Evolutionary conservation across 2,329 filamentous ascomycete species (phyloP), one percentile per base, ranked within the genome.

Genomic region (Aureobasidium sp.): DNA sequence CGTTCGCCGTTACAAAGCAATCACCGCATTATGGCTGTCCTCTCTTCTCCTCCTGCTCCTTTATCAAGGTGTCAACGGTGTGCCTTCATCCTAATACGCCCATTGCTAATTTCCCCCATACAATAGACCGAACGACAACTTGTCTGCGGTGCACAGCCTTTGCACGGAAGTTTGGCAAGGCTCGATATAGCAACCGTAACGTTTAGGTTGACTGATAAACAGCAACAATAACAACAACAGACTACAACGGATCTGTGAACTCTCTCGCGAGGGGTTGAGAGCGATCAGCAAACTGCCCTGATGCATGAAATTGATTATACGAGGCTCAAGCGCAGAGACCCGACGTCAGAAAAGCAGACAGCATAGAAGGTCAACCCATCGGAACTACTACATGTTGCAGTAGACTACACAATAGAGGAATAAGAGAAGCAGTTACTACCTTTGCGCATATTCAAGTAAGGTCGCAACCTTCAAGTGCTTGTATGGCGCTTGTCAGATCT

Each of bases 161-260:
- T n/a, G 3, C 32, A n/a, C 52, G 39, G 37, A 3, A 43, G 20
- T 34, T 44, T n/a, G 39, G 51, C 51, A 43, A 1, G 43, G 13
- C 26, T 20, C 20, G 51, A 55, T 55, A 46, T 46, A 46, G 53
- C 53, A 46, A 46, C 53, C 29, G 15, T 32, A 44, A 56, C 52
- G 52, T 56, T 41, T 29, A 9, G 36, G 26, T 43, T 55, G 8
- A 29, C 52, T 13, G 37, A 34, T 32, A 15, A 17, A 26, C 26
- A 41, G 27, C 1, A 24, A 57, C 26, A 57, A 57, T 20, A 57
- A 57, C 53, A 56, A 56, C 39, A 57, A 57, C 53, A 57, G 20
- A 36, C 6, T 26, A 36, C 27, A 57, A 57, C 53, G 36, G 53
- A 17, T 6, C 12, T 15, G n/a, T 9, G 53, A 46, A 46, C 53